Conservation (phyloP, 2,329 filamentous ascomycete species). For the Phoma sp. region DNA sequence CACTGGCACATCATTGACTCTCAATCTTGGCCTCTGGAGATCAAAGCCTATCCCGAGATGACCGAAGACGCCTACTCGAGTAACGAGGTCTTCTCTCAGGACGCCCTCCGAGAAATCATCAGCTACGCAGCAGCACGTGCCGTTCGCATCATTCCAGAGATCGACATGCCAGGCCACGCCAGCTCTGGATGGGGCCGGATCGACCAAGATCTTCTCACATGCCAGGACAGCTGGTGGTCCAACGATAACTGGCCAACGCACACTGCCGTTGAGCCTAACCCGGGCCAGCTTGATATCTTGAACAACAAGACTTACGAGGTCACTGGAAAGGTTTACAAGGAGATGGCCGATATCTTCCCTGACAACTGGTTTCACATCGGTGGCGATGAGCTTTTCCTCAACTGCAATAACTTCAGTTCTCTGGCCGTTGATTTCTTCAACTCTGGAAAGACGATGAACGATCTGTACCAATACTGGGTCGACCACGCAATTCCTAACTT, state of each 20-base stretch:
- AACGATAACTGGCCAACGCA: slow-evolving; percentile 62
- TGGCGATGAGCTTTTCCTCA: slow-evolving; percentile 61
- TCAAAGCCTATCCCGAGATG: slow-evolving; percentile 59
- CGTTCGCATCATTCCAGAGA: slow-evolving; percentile 66
- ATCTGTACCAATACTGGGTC: slow-evolving; percentile 62
- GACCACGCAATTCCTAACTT: slow-evolving; percentile 60
- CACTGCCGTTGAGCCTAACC: slow-evolving; percentile 63
- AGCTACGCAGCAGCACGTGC: slow-evolving; percentile 60
- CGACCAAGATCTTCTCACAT: slow-evolving; percentile 62
- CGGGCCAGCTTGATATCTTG: slow-evolving; percentile 62
- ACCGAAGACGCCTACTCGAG: slow-evolving; percentile 61
- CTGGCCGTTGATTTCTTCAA: slow-evolving; percentile 58
- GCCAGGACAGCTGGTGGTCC: slow-evolving; percentile 65
- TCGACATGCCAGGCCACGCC: slow-evolving; percentile 67
- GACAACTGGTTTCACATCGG: slow-evolving; percentile 64
- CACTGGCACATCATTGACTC: slow-evolving; percentile 64
- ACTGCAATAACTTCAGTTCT: slow-evolving; percentile 64
- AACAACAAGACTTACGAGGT: slow-evolving; percentile 63
- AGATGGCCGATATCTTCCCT: slow-evolving; percentile 57
- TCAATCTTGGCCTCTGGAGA: slow-evolving; percentile 62
- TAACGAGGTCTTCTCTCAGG: slow-evolving; percentile 55
- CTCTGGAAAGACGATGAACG: slow-evolving; percentile 57
- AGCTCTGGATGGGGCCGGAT: slow-evolving; percentile 63
- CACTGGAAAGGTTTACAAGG: slow-evolving; percentile 60
- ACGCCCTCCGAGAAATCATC: slow-evolving; percentile 53